phyloP scores from a whole-genome alignment of 441 rosid species.

The Jatropha multifida region DNA sequence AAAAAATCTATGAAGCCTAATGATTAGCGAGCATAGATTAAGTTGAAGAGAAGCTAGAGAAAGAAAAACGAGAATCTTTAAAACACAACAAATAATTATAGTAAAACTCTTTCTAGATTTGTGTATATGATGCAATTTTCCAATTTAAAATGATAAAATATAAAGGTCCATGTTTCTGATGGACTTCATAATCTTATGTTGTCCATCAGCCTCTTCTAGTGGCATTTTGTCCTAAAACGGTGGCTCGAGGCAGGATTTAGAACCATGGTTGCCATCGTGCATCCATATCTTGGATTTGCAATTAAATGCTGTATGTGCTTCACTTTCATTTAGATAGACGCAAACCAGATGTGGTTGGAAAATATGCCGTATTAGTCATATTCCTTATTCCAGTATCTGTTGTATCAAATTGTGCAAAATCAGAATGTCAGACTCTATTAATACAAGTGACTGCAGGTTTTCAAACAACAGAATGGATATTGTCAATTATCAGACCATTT shows the following conservation, averaged over 20 bases:
- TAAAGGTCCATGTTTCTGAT: too few species aligned
- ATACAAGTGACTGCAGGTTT: conserved; percentile 28
- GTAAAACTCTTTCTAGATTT: too few species aligned
- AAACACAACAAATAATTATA: too few species aligned
- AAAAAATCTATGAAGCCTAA: too few species aligned
- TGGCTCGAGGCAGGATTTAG: neutral
- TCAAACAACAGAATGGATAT: conserved; percentile 33
- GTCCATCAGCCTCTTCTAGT: neutral
- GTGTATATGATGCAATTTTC: too few species aligned
- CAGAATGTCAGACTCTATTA: neutral
- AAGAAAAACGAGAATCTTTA: too few species aligned
- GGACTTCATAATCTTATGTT: too few species aligned
- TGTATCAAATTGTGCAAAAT: neutral
- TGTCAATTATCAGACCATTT: conserved; percentile 71
- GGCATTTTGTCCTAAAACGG: neutral
- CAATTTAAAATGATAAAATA: too few species aligned
- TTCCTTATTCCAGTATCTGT: neutral
- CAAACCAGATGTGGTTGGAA: neutral
- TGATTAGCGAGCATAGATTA: too few species aligned
- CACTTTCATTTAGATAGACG: conserved; percentile 1
- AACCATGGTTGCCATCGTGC: neutral
- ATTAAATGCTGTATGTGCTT: neutral
- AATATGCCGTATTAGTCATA: neutral
- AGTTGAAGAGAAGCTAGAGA: too few species aligned
- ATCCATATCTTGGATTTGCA: neutral